Base-by-base conservation (phyloP, 208 protist species). In the Wallacemonas sp. region DNA sequence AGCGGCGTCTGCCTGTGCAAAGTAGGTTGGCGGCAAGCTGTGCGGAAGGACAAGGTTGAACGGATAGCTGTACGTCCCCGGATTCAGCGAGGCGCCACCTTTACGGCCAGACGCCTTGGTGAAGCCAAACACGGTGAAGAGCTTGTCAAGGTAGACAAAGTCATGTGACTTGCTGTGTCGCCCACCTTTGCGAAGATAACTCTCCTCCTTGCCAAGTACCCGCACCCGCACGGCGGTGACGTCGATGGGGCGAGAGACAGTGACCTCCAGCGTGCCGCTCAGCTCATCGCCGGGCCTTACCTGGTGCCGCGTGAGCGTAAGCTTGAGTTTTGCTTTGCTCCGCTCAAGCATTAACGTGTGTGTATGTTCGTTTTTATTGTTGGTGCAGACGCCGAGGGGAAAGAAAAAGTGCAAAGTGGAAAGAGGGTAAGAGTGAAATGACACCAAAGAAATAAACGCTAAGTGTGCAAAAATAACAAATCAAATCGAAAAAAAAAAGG, bases 71-170 rank as follows among this genome's bases (percentile, higher is more conserved):
- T 84, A 84, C 53, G n/a, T 66, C 15, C 72, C 77, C 0, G 30
- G 24, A 39, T 39, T 53, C 41, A 86, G 66, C 55, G 60, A 66
- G 3, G 75, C 76, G 1, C 75, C 75, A 21, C 72, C 75, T n/a
- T 56, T 56, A 45, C 69, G 63, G 15, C 76, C 72, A 62, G 69
- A 68, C 33, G 70, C 68, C 47, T 73, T 74, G 0, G 75, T 75
- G 60, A 74, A 77, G 2, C 75, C 76, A 62, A 82, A 86, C 33
- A 78, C 62, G 27, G 75, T 81, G 63, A 75, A 66, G 64, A 80
- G 41, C 36, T 79, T 69, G 9, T 79, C 33, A 31, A 72, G 71
- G 66, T 86, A 72, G 11, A 75, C 14, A 51, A 63, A 73, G 22
- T 73, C 70, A 31, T 69, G 31, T 4, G 28, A 42, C 47, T 53